These are phyloP conservation scores for Paraconiothyrium brasiliense DNA, from an alignment of 2,329 filamentous ascomycete genomes.

Conservation along the genomic window DNA sequence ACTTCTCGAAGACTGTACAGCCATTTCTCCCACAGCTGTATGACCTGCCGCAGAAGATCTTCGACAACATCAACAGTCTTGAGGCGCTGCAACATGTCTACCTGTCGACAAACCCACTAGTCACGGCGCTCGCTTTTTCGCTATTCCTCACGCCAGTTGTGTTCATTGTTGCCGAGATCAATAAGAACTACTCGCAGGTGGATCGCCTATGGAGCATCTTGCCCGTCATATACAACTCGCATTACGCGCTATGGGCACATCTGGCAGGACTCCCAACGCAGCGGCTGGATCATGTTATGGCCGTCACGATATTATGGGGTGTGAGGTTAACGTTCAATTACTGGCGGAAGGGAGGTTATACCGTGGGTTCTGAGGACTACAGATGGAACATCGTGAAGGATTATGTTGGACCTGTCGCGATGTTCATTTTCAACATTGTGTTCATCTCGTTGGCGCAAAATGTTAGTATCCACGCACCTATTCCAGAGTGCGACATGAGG, in stretches of 20 bases:
- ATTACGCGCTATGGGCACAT: conserved; percentile 85
- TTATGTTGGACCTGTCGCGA: conserved; percentile 69
- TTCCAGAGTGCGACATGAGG: neutral
- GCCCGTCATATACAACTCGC: conserved; percentile 84
- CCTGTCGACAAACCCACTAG: conserved; percentile 82
- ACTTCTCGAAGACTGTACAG: conserved; percentile 76
- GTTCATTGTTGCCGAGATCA: conserved; percentile 81
- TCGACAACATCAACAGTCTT: conserved; percentile 67
- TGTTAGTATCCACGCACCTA: conserved; percentile 44
- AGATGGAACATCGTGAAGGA: conserved; percentile 83
- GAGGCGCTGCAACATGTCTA: conserved; percentile 77
- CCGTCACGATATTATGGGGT: conserved; percentile 80
- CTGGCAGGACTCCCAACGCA: conserved; percentile 74
- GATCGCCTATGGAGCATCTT: conserved; percentile 92
- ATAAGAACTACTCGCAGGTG: conserved; percentile 95
- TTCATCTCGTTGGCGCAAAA: conserved; percentile 87
- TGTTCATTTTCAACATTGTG: conserved; percentile 86
- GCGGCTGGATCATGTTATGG: conserved; percentile 75
- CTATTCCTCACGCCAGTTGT: conserved; percentile 76
- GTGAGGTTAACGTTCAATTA: conserved; percentile 96
- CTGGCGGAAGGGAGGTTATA: conserved; percentile 93
- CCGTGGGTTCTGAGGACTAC: conserved; percentile 91
- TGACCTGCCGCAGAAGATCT: conserved; percentile 53
- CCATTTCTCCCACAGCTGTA: conserved; percentile 77
- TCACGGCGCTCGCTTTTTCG: conserved; percentile 77